Percentiles rank a stretch among this genome's conserved stretches.
These are phyloP conservation scores for Colletotrichum caudatum DNA, from an alignment of 2,329 filamentous ascomycete genomes.

Conservation along the genomic window DNA sequence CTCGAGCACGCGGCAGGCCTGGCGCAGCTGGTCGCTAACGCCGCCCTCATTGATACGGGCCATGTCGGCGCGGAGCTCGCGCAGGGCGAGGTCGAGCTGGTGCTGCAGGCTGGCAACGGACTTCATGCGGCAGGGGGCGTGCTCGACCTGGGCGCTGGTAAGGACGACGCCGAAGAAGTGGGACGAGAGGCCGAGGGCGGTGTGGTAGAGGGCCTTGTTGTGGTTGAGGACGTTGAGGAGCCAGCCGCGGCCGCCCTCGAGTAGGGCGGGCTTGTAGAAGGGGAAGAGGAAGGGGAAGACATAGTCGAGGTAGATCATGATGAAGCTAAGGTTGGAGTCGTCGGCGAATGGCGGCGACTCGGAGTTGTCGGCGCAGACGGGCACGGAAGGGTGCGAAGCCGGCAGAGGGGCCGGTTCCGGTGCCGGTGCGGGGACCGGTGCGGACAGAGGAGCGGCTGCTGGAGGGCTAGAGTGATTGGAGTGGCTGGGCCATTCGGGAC, in stretches of 20 bases:
- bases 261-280: constrained; percentile 68
- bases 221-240: constrained; percentile 67
- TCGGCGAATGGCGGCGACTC: constrained; percentile 25
- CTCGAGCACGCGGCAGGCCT: constrained; percentile 59
- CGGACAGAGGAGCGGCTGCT: neutral
- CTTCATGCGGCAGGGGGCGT: constrained; percentile 35
- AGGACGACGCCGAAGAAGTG: constrained; percentile 67
- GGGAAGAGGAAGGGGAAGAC: constrained; percentile 73
- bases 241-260: constrained; percentile 71
- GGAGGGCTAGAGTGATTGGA: constrained; percentile 14
- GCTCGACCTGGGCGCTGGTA: constrained; percentile 47
- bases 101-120: constrained; percentile 53
- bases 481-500: constrained; percentile 28
- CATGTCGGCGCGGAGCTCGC: constrained; percentile 59
- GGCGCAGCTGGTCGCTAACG: constrained; percentile 48
- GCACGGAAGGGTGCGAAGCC: neutral
- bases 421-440: neutral
- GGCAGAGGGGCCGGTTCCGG: neutral
- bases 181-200: constrained; percentile 65
- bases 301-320: constrained; percentile 72
- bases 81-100: constrained; percentile 59
- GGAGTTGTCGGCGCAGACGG: neutral
- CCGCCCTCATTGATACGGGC: constrained; percentile 50
- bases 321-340: constrained; percentile 51
- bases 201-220: constrained; percentile 69